Evolutionary conservation across 805 yeast species (phyloP).

Genomic region (Ogataea salicorniae): DNA sequence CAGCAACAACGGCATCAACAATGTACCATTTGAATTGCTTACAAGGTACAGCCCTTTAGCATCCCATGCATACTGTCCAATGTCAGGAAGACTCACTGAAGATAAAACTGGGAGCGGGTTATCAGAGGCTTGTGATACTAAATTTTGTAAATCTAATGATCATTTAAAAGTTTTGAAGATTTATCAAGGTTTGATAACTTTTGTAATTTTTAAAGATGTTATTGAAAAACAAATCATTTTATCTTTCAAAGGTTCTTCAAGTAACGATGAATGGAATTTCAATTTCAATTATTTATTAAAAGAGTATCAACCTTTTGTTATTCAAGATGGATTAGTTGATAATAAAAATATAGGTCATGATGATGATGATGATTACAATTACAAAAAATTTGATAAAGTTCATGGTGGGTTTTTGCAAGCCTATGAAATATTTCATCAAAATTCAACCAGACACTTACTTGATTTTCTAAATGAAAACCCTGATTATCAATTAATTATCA

Average conservation of each 20-base stretch:
- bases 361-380: background rate
- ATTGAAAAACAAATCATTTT: slow-evolving; percentile 1
- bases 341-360: background rate
- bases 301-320: slow-evolving; percentile 2
- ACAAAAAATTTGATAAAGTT: background rate
- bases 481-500: slow-evolving; percentile 44
- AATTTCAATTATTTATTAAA: slow-evolving; percentile 3
- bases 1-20: no score
- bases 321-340: background rate
- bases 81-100: background rate
- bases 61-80: slow-evolving; percentile 3
- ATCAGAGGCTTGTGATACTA: slow-evolving; percentile 3
- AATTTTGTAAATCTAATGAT: slow-evolving; percentile 3
- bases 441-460: background rate
- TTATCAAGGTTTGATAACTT: background rate
- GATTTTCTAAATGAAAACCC: slow-evolving; percentile 27
- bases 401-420: slow-evolving; percentile 10
- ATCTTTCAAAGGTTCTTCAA: slow-evolving; percentile 8
- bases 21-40: background rate
- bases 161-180: background rate
- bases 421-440: slow-evolving; percentile 2
- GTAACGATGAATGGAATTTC: slow-evolving; percentile 5
- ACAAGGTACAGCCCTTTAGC: background rate
- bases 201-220: slow-evolving; percentile 1
- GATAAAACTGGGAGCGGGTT: background rate